Conservation (phyloP, 1,284 basidiomycete species). For the Ceratobasidium sp. region DNA sequence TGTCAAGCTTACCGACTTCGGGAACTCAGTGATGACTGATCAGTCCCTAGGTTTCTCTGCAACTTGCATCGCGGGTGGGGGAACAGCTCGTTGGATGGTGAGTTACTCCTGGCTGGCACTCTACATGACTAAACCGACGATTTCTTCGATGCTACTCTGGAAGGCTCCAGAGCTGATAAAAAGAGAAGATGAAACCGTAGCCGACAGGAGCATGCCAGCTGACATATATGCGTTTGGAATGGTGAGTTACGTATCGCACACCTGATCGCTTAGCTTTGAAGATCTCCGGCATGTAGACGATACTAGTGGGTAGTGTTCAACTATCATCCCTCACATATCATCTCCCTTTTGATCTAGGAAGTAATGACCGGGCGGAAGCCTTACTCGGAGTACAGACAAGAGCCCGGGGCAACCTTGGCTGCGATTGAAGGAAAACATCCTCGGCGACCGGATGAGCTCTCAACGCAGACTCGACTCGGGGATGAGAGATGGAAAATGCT, state of each 20-base stretch:
- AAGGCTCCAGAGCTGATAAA: slow-evolving; percentile 18
- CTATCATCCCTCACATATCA: too few species aligned
- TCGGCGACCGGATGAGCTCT: not conserved
- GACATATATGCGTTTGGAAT: slow-evolving; percentile 23
- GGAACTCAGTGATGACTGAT: not conserved
- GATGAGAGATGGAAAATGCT: not conserved
- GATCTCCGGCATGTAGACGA: not conserved
- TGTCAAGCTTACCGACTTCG: slow-evolving; percentile 19
- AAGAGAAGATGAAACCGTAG: not conserved
- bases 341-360: not conserved
- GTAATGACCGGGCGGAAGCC: slow-evolving; percentile 4
- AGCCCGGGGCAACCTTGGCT: not conserved
- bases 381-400: not conserved
- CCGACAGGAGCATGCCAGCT: not conserved
- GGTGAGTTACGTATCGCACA: not conserved
- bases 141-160: too few species aligned
- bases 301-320: not conserved
- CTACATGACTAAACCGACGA: not conserved
- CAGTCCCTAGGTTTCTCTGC: not conserved
- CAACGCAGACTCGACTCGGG: not conserved
- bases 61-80: slow-evolving; percentile 1
- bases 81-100: slow-evolving; percentile 29
- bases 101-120: not conserved
- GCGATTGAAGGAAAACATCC: not conserved
- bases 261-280: too few species aligned